phyloP scores from a whole-genome alignment of 805 yeast species.

The Kodamaea neixiangensis region DNA sequence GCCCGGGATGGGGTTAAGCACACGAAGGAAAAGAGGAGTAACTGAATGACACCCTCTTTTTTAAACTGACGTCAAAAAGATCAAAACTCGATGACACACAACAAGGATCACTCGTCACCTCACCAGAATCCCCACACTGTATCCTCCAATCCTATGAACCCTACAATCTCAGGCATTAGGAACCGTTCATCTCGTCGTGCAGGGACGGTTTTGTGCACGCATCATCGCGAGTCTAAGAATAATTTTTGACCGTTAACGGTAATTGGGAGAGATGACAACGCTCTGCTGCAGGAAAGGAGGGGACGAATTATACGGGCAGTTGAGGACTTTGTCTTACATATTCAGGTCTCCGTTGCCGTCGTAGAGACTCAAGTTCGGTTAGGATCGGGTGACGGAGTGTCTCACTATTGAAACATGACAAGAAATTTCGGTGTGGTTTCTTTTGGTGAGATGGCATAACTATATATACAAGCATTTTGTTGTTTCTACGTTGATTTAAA shows the following conservation, averaged over 20 bases:
- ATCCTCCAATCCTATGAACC: neutral
- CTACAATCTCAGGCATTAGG: neutral
- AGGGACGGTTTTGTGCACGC: neutral
- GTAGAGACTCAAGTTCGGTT: neutral
- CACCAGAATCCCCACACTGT: neutral
- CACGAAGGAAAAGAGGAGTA: neutral
- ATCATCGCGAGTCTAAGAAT: neutral
- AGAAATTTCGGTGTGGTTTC: neutral
- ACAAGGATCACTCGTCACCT: neutral
- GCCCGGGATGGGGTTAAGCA: neutral
- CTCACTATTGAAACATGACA: constrained; percentile 1
- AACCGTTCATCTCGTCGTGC: neutral
- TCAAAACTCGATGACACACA: neutral
- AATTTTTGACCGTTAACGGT: constrained; percentile 1
- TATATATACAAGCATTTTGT: neutral
- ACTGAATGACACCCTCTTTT: neutral
- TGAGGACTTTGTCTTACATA: neutral
- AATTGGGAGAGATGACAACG: neutral
- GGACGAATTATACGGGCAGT: neutral
- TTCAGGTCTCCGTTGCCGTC: neutral
- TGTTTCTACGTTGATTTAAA: no score
- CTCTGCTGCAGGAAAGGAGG: neutral
- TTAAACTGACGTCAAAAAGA: neutral
- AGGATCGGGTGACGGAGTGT: neutral
- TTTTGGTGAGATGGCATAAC: neutral